Evolutionary conservation across 441 rosid genomes (phyloP).

Genomic region (Gossypium gossypioides): DNA sequence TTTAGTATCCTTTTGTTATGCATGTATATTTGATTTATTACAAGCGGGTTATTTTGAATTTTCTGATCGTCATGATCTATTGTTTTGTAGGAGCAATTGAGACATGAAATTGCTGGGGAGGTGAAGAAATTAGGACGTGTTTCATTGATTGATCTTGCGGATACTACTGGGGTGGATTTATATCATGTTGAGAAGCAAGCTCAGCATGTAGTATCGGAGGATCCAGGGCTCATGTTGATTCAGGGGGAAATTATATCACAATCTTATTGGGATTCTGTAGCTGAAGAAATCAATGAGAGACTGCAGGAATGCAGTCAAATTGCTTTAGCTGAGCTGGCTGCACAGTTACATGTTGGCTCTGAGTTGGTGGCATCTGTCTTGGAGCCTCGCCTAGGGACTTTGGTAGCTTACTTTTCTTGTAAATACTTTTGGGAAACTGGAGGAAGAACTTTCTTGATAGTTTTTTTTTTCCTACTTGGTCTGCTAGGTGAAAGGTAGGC

Average conservation of each 20-base stretch:
- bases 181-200: constrained; percentile 95
- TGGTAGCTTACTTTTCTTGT: constrained; percentile 34
- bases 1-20: not conserved
- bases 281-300: constrained; percentile 91
- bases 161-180: constrained; percentile 71
- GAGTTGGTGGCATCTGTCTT: constrained; percentile 69
- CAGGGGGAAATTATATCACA: constrained; percentile 91
- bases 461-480: not conserved
- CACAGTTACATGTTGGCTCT: constrained; percentile 77
- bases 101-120: constrained; percentile 56
- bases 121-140: constrained; percentile 65
- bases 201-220: constrained; percentile 44
- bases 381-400: constrained; percentile 84
- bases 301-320: constrained; percentile 94
- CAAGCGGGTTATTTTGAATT: not conserved
- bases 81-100: constrained; percentile 60
- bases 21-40: not conserved
- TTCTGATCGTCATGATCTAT: not conserved
- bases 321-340: constrained; percentile 77
- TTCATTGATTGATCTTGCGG: constrained; percentile 77
- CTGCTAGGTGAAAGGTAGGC: constrained; percentile 83
- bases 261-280: constrained; percentile 73
- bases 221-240: constrained; percentile 48
- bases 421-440: not conserved
- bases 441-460: constrained; percentile 11